phyloP scores from a whole-genome alignment of 306 rosid species.

The Purshia tridentata region DNA sequence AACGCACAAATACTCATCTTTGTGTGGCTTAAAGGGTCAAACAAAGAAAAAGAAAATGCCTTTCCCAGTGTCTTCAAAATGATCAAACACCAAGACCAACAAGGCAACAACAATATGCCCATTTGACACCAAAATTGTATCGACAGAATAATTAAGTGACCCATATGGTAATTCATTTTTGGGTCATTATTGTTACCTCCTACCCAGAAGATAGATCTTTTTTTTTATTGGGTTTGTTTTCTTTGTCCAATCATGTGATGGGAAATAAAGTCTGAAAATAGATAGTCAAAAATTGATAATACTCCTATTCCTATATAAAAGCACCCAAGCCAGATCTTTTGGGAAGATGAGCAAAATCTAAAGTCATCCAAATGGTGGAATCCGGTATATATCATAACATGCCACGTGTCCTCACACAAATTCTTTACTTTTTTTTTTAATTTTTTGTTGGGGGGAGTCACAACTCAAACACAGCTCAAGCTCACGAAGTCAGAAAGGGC shows the following conservation, averaged over 20 bases:
- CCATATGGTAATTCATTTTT: conserved; percentile 31
- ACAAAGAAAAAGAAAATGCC: neutral
- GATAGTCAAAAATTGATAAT: conserved; percentile 52
- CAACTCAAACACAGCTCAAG: conserved; percentile 25
- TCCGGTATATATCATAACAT: conserved; percentile 23
- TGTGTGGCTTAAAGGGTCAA: neutral
- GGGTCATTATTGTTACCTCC: conserved; percentile 16
- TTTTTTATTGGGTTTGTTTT: conserved; percentile 9
- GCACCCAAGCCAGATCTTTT: conserved; percentile 39
- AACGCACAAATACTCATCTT: neutral
- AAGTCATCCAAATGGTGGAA: conserved; percentile 31
- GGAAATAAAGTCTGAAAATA: conserved; percentile 34
- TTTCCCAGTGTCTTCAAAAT: neutral
- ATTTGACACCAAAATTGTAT: conserved; percentile 30
- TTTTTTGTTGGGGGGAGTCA: neutral
- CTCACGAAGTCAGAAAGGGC: conserved; percentile 24
- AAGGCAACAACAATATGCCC: neutral
- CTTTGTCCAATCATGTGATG: conserved; percentile 22
- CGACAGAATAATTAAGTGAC: conserved; percentile 37
- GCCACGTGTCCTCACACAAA: conserved; percentile 42
- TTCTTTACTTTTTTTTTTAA: neutral
- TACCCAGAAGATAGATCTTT: neutral
- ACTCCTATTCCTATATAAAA: conserved; percentile 11
- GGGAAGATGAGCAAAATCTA: conserved; percentile 20
- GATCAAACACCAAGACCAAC: conserved; percentile 19